Evolutionary conservation across 371 early-diverging fungal genomes (phyloP).

Genomic region (Mucor lusitanicus): DNA sequence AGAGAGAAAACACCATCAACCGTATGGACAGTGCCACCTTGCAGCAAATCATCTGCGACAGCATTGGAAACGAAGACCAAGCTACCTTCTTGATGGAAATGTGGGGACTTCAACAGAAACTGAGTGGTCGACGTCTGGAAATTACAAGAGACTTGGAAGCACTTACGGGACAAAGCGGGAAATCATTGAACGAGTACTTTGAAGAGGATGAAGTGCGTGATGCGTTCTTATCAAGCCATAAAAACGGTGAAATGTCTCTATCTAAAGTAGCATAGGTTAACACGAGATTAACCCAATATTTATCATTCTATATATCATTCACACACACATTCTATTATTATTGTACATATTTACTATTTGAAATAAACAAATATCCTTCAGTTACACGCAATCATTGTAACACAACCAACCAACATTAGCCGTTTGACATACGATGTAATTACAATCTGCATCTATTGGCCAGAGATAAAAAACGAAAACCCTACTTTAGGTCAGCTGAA

Average conservation of each 20-base stretch:
- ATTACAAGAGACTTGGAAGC: slow-evolving; percentile 52
- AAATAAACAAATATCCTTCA: slow-evolving; percentile 4
- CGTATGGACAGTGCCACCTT: slow-evolving; percentile 34
- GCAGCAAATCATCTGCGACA: slow-evolving; percentile 35
- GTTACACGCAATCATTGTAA: not conserved
- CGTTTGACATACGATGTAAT: not conserved
- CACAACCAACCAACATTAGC: slow-evolving; percentile 4
- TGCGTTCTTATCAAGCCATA: slow-evolving; percentile 31
- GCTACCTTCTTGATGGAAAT: slow-evolving; percentile 49
- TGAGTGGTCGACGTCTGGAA: slow-evolving; percentile 43
- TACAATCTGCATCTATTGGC: slow-evolving; percentile 2
- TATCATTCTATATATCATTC: slow-evolving; percentile 1
- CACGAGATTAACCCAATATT: not conserved
- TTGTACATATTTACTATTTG: slow-evolving; percentile 4
- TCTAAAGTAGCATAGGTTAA: slow-evolving; percentile 17
- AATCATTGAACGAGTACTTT: slow-evolving; percentile 48
- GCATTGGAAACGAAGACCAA: slow-evolving; percentile 49
- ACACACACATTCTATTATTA: not conserved
- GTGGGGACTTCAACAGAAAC: slow-evolving; percentile 49
- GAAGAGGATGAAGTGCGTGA: slow-evolving; percentile 46
- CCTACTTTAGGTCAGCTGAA: not conserved
- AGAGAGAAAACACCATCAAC: slow-evolving; percentile 37
- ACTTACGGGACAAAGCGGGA: slow-evolving; percentile 57
- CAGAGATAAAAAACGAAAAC: slow-evolving; percentile 8
- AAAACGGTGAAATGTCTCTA: slow-evolving; percentile 6